phyloP scores from a whole-genome alignment of 768 basidiomycete species.

The Xerocomus spinulosus region DNA sequence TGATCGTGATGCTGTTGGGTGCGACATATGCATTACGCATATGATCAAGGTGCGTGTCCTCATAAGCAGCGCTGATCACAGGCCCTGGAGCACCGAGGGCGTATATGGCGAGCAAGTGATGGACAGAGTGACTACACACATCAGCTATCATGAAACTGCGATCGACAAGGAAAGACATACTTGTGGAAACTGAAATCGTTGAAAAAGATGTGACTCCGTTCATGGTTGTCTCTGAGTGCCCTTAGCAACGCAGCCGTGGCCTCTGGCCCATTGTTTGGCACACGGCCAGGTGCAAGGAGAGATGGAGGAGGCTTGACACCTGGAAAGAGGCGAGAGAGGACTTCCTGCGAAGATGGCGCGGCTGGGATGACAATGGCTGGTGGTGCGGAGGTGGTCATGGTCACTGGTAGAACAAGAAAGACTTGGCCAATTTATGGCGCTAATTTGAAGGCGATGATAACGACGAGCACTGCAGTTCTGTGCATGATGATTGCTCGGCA shows the following conservation, averaged over 20 bases:
- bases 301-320: slow-evolving; percentile 29
- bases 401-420: background rate
- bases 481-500: too few relatives aligned
- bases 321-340: slow-evolving; percentile 31
- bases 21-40: slow-evolving; percentile 32
- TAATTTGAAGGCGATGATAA: background rate
- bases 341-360: slow-evolving; percentile 15
- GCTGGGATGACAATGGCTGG: slow-evolving; percentile 20
- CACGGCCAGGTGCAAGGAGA: slow-evolving; percentile 33
- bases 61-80: slow-evolving; percentile 40
- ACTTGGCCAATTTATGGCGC: slow-evolving; percentile 6
- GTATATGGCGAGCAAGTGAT: slow-evolving; percentile 57
- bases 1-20: slow-evolving; percentile 22
- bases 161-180: slow-evolving; percentile 10
- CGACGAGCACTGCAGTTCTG: too few relatives aligned
- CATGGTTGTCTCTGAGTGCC: slow-evolving; percentile 48
- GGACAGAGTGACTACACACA: slow-evolving; percentile 48
- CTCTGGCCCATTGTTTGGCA: slow-evolving; percentile 36
- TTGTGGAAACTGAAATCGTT: slow-evolving; percentile 36
- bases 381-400: slow-evolving; percentile 27
- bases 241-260: slow-evolving; percentile 37
- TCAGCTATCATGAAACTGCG: background rate
- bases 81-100: slow-evolving; percentile 49
- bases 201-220: slow-evolving; percentile 52
- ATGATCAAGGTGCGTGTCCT: slow-evolving; percentile 36